Conservation (phyloP, 2,329 filamentous ascomycete species). For the Colletotrichum coccodes region DNA sequence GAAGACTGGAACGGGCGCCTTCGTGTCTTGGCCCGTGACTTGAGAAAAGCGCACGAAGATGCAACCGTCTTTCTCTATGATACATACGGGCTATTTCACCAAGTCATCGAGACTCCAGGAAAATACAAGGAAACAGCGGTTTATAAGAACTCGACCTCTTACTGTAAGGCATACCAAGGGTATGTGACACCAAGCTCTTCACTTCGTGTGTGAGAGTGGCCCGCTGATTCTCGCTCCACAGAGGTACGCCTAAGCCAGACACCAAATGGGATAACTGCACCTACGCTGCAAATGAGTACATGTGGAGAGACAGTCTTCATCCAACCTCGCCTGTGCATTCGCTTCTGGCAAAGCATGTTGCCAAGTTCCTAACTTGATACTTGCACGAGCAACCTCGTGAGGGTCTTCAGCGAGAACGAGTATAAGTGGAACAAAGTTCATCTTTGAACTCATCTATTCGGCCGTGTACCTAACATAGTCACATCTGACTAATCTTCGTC, state of each 20-base stretch:
- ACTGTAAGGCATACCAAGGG: background rate
- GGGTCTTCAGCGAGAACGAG: no score
- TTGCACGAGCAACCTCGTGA: background rate
- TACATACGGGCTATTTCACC: background rate
- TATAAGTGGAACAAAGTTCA: fast-evolving
- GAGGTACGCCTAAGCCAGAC: background rate
- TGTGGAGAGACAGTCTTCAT: background rate
- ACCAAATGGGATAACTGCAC: conserved; percentile 4
- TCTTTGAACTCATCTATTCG: no score
- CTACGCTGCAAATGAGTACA: background rate
- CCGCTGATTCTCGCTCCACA: background rate
- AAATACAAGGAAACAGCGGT: background rate
- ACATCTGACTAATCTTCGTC: conserved; percentile 33
- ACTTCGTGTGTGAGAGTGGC: no score
- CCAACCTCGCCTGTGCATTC: background rate
- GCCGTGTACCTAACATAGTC: no score
- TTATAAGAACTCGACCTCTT: background rate
- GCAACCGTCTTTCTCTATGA: background rate
- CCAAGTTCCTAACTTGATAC: background rate
- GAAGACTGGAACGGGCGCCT: conserved; percentile 5
- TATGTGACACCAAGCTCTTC: no score
- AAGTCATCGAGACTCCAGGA: background rate
- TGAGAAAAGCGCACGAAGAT: background rate
- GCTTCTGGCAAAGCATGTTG: background rate
- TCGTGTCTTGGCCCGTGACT: background rate